These are phyloP conservation scores for Pseudogymnoascus sp. DNA, from an alignment of 2,329 filamentous ascomycete species.

Conservation along the genomic window DNA sequence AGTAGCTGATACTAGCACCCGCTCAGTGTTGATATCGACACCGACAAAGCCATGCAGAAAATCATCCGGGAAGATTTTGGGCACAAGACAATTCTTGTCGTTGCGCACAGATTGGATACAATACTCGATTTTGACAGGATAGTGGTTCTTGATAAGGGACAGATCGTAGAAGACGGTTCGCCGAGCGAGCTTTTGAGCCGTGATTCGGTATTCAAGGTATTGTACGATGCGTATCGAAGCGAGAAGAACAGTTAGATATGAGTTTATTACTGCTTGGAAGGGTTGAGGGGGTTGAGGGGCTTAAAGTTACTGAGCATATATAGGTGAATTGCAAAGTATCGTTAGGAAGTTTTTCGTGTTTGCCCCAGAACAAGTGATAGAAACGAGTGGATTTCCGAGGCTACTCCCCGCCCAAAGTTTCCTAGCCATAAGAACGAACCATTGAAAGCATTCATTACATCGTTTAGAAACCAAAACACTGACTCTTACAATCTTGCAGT, in stretches of 20 bases:
- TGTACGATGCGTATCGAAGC: constrained; percentile 10
- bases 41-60: constrained; percentile 45
- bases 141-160: constrained; percentile 37
- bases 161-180: constrained; percentile 74
- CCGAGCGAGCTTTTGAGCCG: constrained; percentile 62
- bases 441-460: not conserved
- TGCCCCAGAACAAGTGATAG: not conserved
- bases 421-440: not conserved
- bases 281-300: not conserved
- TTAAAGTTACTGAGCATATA: not conserved
- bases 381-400: not conserved
- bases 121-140: constrained; percentile 43
- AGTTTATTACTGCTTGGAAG: not conserved
- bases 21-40: constrained; percentile 46
- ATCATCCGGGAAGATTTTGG: constrained; percentile 44
- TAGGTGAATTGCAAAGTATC: no score
- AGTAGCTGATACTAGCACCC: not conserved
- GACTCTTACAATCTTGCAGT: not conserved
- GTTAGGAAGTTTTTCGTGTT: not conserved
- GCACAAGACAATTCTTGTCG: constrained; percentile 41
- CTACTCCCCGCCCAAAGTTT: not conserved
- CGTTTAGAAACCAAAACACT: not conserved
- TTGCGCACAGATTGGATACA: constrained; percentile 31
- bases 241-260: not conserved
- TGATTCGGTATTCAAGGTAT: constrained; percentile 11